Percentiles rank a stretch among this genome's conserved stretches.
Conservation (phyloP, 2,329 filamentous ascomycete genomes). For the Alternaria arbusti region DNA sequence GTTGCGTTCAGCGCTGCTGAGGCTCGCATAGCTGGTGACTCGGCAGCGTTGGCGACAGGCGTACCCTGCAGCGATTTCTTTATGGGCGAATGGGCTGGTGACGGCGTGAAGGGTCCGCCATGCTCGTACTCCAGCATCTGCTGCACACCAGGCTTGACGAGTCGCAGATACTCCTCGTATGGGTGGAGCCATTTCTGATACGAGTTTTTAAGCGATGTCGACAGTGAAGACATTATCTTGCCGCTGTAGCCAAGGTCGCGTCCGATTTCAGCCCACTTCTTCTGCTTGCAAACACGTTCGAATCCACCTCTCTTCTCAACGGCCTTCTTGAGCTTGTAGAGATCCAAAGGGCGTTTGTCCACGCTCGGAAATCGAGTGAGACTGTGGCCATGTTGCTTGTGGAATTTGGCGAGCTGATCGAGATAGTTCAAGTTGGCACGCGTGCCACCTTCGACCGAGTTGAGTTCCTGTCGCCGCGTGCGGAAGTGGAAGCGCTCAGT, state of each 20-base stretch:
- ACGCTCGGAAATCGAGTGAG: conserved; percentile 94
- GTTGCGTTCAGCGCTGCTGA: conserved; percentile 64
- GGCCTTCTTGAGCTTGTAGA: conserved; percentile 95
- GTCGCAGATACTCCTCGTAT: conserved; percentile 90
- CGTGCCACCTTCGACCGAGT: conserved; percentile 97
- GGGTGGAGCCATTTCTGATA: conserved; percentile 97
- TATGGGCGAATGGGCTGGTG: conserved; percentile 76
- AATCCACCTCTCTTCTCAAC: conserved; percentile 95
- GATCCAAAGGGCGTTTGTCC: conserved; percentile 93
- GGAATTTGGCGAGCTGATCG: conserved; percentile 92
- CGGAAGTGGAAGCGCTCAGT: conserved; percentile 98
- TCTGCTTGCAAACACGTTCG: conserved; percentile 93
- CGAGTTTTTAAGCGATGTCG: conserved; percentile 96
- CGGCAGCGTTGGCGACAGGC: conserved; percentile 60
- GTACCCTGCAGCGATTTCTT: conserved; percentile 61
- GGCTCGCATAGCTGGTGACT: conserved; percentile 71
- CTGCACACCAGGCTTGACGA: conserved; percentile 94
- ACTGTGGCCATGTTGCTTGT: conserved; percentile 94
- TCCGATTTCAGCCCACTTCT: conserved; percentile 99
- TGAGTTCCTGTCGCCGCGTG: conserved; percentile 93
- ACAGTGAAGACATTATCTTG: conserved; percentile 99
- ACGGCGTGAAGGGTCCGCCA: conserved; percentile 84
- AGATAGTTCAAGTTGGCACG: conserved; percentile 95
- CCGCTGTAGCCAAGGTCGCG: conserved; percentile 96
- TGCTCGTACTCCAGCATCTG: conserved; percentile 93